Conservation (phyloP, 495 filamentous ascomycete species). For the Tuber borchii region DNA sequence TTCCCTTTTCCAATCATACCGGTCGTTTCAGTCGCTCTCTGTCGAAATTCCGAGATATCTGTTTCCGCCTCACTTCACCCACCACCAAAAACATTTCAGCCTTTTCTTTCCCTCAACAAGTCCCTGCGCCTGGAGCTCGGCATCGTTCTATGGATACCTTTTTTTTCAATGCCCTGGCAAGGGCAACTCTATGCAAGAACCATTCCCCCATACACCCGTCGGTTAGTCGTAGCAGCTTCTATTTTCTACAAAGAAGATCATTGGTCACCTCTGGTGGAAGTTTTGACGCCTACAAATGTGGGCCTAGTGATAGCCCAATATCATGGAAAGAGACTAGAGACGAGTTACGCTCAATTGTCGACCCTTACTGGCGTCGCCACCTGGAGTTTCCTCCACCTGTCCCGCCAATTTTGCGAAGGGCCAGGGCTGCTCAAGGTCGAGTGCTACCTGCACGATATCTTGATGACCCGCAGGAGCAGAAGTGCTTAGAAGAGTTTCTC, state of each 20-base stretch:
- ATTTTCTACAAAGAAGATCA: slow-evolving; percentile 8
- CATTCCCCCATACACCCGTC: slow-evolving; percentile 45
- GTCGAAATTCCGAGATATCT: not conserved
- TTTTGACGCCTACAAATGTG: not conserved
- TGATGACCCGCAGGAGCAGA: slow-evolving; percentile 3
- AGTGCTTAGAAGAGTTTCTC: slow-evolving; percentile 45
- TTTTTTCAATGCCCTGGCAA: slow-evolving; percentile 61
- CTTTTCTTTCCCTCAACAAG: not conserved
- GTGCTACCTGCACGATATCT: slow-evolving; percentile 18
- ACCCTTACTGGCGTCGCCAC: slow-evolving; percentile 19
- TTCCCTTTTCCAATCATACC: not conserved
- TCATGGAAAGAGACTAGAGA: slow-evolving; percentile 16
- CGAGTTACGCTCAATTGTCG: slow-evolving; percentile 22
- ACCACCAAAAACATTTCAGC: not conserved
- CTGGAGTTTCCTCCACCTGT: slow-evolving; percentile 3
- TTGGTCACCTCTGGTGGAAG: slow-evolving; percentile 9
- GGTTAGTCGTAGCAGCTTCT: not conserved
- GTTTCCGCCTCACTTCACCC: slow-evolving; percentile 1
- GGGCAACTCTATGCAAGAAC: slow-evolving; percentile 56
- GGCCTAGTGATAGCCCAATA: slow-evolving; percentile 10
- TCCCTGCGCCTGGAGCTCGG: not conserved
- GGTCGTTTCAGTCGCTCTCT: slow-evolving; percentile 12
- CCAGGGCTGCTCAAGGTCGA: not conserved
- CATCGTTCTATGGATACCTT: slow-evolving; percentile 46
- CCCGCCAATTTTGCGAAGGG: not conserved